Conservation (phyloP, 306 rosid genomes). For the Casuarina equisetifolia region DNA sequence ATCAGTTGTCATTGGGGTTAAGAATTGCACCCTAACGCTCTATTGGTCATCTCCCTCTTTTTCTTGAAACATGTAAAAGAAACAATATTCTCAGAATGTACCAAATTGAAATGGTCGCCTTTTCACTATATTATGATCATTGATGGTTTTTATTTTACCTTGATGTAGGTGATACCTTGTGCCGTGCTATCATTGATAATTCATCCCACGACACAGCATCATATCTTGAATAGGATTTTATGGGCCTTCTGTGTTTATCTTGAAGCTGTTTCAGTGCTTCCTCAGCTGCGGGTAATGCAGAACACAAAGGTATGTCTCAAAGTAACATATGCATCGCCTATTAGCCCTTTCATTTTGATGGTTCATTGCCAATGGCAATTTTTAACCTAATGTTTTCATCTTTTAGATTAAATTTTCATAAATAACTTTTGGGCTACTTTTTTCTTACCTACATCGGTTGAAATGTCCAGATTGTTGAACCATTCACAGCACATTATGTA, state of each 20-base stretch:
- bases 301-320: conserved; percentile 55
- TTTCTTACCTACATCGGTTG: conserved; percentile 10
- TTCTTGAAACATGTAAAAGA: too few relatives aligned
- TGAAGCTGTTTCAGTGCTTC: conserved; percentile 81
- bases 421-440: background rate
- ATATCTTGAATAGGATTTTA: conserved; percentile 49
- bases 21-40: too few relatives aligned
- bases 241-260: conserved; percentile 90
- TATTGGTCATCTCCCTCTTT: too few relatives aligned
- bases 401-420: background rate
- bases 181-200: conserved; percentile 47
- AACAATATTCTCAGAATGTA: background rate
- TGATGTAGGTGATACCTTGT: conserved; percentile 62
- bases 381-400: background rate
- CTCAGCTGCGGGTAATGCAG: conserved; percentile 79
- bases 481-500: conserved; percentile 79
- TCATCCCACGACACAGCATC: conserved; percentile 70
- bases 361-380: background rate
- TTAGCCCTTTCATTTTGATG: conserved; percentile 12
- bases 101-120: background rate
- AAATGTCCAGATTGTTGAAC: conserved; percentile 67
- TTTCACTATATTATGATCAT: conserved; percentile 22
- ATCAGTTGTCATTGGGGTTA: too few relatives aligned
- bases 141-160: conserved; percentile 1
- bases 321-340: background rate